Percentiles rank a stretch among this genome's conserved stretches.
These are phyloP conservation scores for Solanum pinnatisectum DNA, from an alignment of 257 asterid genomes.

Conservation along the genomic window DNA sequence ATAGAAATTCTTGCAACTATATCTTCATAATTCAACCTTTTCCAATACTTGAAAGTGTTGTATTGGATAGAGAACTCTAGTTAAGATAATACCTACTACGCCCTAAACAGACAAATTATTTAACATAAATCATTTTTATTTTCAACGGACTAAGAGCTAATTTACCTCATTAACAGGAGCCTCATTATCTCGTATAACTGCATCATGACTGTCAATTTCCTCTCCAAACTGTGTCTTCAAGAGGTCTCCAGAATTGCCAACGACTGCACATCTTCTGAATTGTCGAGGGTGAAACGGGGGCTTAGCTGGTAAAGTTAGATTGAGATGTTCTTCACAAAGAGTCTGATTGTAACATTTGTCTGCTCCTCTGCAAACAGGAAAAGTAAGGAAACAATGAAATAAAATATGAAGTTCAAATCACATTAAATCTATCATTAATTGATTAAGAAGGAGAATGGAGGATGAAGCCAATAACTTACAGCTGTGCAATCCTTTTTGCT, in stretches of 20 bases:
- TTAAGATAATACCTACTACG: not conserved
- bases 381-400: not conserved
- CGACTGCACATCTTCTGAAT: conserved; percentile 89
- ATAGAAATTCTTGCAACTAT: not conserved
- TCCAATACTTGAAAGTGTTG: not conserved
- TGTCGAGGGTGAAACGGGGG: conserved; percentile 98
- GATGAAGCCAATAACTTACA: conserved; percentile 40
- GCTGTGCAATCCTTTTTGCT: conserved; percentile 85
- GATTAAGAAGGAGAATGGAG: not conserved
- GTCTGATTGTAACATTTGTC: conserved; percentile 82
- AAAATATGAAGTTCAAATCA: not conserved
- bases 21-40: not conserved
- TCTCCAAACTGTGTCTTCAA: conserved; percentile 84
- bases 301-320: conserved; percentile 76
- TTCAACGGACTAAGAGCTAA: not conserved
- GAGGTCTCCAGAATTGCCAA: conserved; percentile 97
- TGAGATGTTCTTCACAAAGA: conserved; percentile 88
- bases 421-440: not conserved
- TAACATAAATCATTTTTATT: not conserved
- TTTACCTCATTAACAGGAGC: conserved; percentile 92
- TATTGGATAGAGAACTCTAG: not conserved
- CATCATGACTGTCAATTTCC: conserved; percentile 95
- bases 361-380: conserved; percentile 47
- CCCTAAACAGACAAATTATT: not conserved
- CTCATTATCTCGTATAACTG: conserved; percentile 94